Evolutionary conservation across 352 stramenopile species (phyloP), one percentile per base, ranked within the genome.

Genomic region (Phytophthora idaei): DNA sequence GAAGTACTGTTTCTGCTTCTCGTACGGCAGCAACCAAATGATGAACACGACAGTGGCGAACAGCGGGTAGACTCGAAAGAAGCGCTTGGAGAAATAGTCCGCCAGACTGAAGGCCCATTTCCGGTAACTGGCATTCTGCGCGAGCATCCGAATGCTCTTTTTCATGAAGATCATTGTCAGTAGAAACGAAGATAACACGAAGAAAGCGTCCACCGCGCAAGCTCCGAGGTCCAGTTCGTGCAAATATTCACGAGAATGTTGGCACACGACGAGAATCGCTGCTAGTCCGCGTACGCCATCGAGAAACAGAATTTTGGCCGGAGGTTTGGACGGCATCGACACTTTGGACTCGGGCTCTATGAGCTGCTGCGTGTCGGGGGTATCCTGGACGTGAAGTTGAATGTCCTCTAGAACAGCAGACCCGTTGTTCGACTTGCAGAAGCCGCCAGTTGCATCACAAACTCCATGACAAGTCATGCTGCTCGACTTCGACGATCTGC

Each of bases 231-330:
- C 58, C 11, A 76, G 51, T 17, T 71, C 72, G 48, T 65, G 55
- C 15, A 75, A 41, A 28, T 78, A 74, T 45, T 77, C 61, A 2
- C 51, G 29, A 8, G 69, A 74, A 50, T 83, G 74, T 10, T 76
- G 64, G 21, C 47, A 52, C 34, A 80, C 69, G 9, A 83, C 77
- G n/a, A 83, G 28, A 7, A 83, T 65, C 1, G 74, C 75, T 8
- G 74, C 74, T n/a, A 85, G 63, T n/a, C 77, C 77, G 9, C 77
- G 72, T 3, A 85, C 57, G 0, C 74, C 77, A 25, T 85, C 76
- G 4, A 85, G 69, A 51, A 81, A 83, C 37, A 73, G 29, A 56
- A 83, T 76, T 42, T 79, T 78, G 17, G 63, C 56, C 28, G 65
- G 51, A 9, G 62, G 21, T n/a, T 58, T 68, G 5, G 62, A 7